phyloP scores from a whole-genome alignment of 1,284 basidiomycete genomes.

The Meripilus lineatus region DNA sequence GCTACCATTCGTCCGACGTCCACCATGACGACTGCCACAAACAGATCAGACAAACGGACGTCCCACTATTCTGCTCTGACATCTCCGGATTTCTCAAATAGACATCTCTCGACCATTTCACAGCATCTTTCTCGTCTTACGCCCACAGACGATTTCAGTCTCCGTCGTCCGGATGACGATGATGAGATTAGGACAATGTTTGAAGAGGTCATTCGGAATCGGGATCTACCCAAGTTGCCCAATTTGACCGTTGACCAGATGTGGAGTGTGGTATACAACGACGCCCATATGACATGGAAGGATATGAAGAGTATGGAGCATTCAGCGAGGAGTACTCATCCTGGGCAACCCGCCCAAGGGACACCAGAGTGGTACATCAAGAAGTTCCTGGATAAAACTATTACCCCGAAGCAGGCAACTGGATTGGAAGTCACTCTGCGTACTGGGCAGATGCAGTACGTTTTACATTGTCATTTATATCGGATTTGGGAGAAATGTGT shows the following conservation, averaged over 20 bases:
- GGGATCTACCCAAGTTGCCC: slow-evolving; percentile 58
- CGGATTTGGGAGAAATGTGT: slow-evolving; percentile 2
- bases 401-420: slow-evolving; percentile 77
- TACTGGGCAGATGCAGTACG: slow-evolving; percentile 76
- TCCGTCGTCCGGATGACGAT: slow-evolving; percentile 69
- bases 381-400: slow-evolving; percentile 84
- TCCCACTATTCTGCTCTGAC: slow-evolving; percentile 61
- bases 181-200: slow-evolving; percentile 77
- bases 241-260: slow-evolving; percentile 79
- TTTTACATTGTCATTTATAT: slow-evolving; percentile 13
- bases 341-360: slow-evolving; percentile 52
- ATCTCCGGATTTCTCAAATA: slow-evolving; percentile 39
- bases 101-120: slow-evolving; percentile 52
- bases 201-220: slow-evolving; percentile 64
- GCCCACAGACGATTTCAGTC: slow-evolving; percentile 59
- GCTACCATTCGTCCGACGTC: slow-evolving; percentile 17
- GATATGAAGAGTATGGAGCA: slow-evolving; percentile 60
- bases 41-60: slow-evolving; percentile 50
- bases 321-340: slow-evolving; percentile 51
- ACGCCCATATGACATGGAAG: slow-evolving; percentile 78
- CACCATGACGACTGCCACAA: slow-evolving; percentile 33
- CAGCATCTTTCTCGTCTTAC: slow-evolving; percentile 45
- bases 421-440: slow-evolving; percentile 80
- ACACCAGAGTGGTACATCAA: slow-evolving; percentile 87
- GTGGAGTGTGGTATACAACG: slow-evolving; percentile 88